Evolutionary conservation across 306 rosid genomes (phyloP), one percentile per base, ranked within the genome.

Genomic region (Lagenaria siceraria): DNA sequence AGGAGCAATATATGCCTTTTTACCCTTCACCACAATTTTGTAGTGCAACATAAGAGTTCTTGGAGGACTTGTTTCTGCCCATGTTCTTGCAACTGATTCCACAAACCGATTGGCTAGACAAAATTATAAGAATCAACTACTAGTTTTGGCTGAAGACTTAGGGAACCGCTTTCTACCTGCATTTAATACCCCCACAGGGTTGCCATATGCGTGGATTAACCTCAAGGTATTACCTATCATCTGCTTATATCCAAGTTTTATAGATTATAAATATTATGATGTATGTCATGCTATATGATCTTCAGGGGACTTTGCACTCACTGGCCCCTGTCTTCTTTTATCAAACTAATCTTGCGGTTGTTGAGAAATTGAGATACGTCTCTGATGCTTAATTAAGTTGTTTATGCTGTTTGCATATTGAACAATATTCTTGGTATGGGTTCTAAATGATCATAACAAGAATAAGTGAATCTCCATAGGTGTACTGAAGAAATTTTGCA

Each of bases 21-120:
- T 22, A 69, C 69, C 46, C 84, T 81, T 88, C 81, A 71, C 88
- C 77, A 80, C 83, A 83, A 86, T 78, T 75, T 31, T 84, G 90
- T 88, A 92, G 98, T 89, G 98, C 91, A 95, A 95, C 89, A 95
- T 95, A 82, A 88, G 97, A 89, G 97, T 90, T 51, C 98, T 95
- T 81, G 98, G 98, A 74, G 98, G 98, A 79, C 97, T 95, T 78
- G 89, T 95, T 70, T 95, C 97, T 80, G 96, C 97, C 83, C 98
- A 95, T 84, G 82, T 95, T 70, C 97, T 92, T 80, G 97, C 97
- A 21, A 88, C 97, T 80, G 97, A 92, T 92, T 87, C 96, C 81
- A 81, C 91, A 60, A 84, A 85, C 81, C 84, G 91, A 81, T 73
- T 89, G 82, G 79, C 86, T 79, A 83, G 78, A 78, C 93, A 89